Evolutionary conservation across 2,329 filamentous ascomycete species (phyloP).

Genomic region (Ophiostoma quercus): DNA sequence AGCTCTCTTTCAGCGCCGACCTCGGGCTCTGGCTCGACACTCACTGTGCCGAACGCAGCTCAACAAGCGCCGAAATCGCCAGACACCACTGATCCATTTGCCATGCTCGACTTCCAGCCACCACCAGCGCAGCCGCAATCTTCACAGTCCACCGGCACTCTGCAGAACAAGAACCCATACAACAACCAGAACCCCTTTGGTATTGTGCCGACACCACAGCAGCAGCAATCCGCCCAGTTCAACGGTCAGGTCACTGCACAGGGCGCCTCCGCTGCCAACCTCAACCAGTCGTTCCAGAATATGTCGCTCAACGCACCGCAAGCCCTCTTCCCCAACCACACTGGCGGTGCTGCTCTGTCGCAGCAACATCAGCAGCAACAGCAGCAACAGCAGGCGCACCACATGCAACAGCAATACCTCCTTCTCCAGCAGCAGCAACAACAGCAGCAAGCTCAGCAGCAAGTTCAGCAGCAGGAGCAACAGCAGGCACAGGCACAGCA

Average conservation of each 20-base stretch:
- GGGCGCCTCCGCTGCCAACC: slow-evolving; percentile 32
- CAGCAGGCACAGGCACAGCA: slow-evolving; percentile 15
- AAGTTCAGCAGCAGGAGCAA: not conserved
- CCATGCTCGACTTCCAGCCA: slow-evolving; percentile 56
- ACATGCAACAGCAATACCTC: slow-evolving; percentile 10
- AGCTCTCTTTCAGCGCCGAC: slow-evolving; percentile 41
- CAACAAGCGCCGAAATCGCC: slow-evolving; percentile 27
- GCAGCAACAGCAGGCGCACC: slow-evolving; percentile 31
- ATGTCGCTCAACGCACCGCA: slow-evolving; percentile 60
- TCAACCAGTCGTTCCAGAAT: slow-evolving; percentile 69
- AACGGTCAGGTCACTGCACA: not conserved
- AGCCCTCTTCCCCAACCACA: slow-evolving; percentile 66
- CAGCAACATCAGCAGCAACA: slow-evolving; percentile 21
- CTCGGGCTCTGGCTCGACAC: slow-evolving; percentile 44
- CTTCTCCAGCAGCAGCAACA: slow-evolving; percentile 40
- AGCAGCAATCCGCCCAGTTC: slow-evolving; percentile 6
- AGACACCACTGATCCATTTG: slow-evolving; percentile 55
- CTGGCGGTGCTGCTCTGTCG: slow-evolving; percentile 49
- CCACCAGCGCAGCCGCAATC: slow-evolving; percentile 54
- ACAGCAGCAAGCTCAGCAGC: slow-evolving; percentile 30
- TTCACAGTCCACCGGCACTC: slow-evolving; percentile 58
- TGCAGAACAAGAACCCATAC: slow-evolving; percentile 55
- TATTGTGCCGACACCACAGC: slow-evolving; percentile 34
- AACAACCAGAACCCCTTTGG: slow-evolving; percentile 62
- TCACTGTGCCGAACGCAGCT: slow-evolving; percentile 27